phyloP scores from a whole-genome alignment of 2,329 filamentous ascomycete species.

The Curvularia sp. region DNA sequence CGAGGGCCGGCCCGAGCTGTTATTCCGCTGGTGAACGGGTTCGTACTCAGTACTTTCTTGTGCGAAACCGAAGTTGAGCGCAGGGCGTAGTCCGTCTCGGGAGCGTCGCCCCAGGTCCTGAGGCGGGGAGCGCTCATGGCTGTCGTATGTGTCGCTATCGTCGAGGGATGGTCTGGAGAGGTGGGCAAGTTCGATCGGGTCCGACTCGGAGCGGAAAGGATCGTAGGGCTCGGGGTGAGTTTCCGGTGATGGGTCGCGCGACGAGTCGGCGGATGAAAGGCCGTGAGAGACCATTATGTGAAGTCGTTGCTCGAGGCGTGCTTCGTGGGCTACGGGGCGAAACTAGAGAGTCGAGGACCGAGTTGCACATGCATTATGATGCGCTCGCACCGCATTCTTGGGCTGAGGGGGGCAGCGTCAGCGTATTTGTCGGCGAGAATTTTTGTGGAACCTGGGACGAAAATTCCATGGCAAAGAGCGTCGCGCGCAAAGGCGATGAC shows the following conservation, averaged over 20 bases:
- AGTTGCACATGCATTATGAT: slow-evolving; percentile 8
- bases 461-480: background rate
- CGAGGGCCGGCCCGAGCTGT: slow-evolving; percentile 20
- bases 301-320: background rate
- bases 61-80: slow-evolving; percentile 26
- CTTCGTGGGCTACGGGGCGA: slow-evolving; percentile 4
- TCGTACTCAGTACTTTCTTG: slow-evolving; percentile 28
- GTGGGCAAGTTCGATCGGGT: slow-evolving; percentile 42
- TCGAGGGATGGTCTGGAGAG: slow-evolving; percentile 22
- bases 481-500: background rate
- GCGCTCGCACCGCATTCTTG: slow-evolving; percentile 8
- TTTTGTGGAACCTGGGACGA: background rate
- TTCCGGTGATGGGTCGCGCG: slow-evolving; percentile 36
- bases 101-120: slow-evolving; percentile 17
- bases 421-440: background rate
- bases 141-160: slow-evolving; percentile 14
- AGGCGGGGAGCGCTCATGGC: slow-evolving; percentile 19
- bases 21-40: slow-evolving; percentile 24
- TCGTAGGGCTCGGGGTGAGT: slow-evolving; percentile 34
- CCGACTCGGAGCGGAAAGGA: slow-evolving; percentile 34
- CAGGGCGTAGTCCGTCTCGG: slow-evolving; percentile 24
- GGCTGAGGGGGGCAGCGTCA: background rate
- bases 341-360: slow-evolving; percentile 8
- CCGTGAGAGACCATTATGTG: slow-evolving; percentile 38
- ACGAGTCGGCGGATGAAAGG: slow-evolving; percentile 27